Evolutionary conservation across 2,329 filamentous ascomycete species (phyloP), one percentile per base, ranked within the genome.

Genomic region (Raffaelea albimanens): DNA sequence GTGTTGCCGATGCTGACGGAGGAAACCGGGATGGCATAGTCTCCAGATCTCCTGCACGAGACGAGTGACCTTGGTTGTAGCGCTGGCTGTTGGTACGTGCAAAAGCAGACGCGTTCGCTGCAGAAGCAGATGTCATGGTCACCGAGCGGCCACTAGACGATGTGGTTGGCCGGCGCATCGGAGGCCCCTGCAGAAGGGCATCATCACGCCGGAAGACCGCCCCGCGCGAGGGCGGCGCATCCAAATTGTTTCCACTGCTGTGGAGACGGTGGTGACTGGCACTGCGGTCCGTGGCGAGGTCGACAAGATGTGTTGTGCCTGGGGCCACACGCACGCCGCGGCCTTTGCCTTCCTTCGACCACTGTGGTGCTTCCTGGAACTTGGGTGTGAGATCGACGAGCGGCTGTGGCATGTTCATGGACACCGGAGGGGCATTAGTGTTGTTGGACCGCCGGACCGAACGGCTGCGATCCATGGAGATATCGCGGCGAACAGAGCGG

Each of bases 321-420:
- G 58, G 55, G 0, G 66, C 62, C 4, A 63, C 63, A 13, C 62
- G 65, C n/a, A 72, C 62, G 19, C 68, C 70, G 40, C 64, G 66
- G 4, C 77, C 78, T 50, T 72, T 73, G 16, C 72, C 69, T 43
- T 75, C 73, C 42, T 68, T 69, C 46, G 68, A 63, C 57, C 73
- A 72, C 60, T 82, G 71, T 18, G 82, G 82, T 7, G 81, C 73
- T 52, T 85, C 81, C 44, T 74, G 70, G 57, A 82, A 84, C 43
- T 71, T 69, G 0, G 80, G 79, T 0, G 80, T 81, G 38, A 88
- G 70, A 57, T 86, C 84, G 25, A 89, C 65, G 5, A 89, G 70
- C 2, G 85, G 83, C 52, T 79, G 80, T 3, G 71, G 70, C 56
- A 50, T 23, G n/a, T 38, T 38, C 34, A 38, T 7, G 5, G 34